A percentile compares a stretch with the other conserved stretches of the same genome.
phyloP scores from a whole-genome alignment of 805 yeast genomes.

The Metschnikowia koreensis region DNA sequence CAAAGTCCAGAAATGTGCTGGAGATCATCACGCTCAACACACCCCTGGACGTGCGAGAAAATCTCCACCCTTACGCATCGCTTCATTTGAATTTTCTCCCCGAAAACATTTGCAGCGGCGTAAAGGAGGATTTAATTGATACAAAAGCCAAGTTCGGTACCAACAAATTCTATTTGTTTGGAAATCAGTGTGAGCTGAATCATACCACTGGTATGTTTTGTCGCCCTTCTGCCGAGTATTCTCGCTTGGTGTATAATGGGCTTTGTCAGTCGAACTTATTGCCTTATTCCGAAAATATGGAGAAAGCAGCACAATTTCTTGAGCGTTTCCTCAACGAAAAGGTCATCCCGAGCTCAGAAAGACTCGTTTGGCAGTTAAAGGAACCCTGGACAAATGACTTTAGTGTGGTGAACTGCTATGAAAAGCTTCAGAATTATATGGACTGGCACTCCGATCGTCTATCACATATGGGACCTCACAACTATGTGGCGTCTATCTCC shows the following conservation, averaged over 20 bases:
- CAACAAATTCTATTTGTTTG: slow-evolving; percentile 59
- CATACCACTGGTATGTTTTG: slow-evolving; percentile 40
- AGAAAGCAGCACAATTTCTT: slow-evolving; percentile 38
- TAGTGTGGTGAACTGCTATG: slow-evolving; percentile 58
- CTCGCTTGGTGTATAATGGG: slow-evolving; percentile 45
- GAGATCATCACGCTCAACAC: slow-evolving; percentile 43
- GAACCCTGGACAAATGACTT: slow-evolving; percentile 51
- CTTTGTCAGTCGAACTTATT: slow-evolving; percentile 20
- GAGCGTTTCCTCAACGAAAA: slow-evolving; percentile 36
- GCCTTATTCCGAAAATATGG: slow-evolving; percentile 41
- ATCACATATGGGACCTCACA: slow-evolving; percentile 70
- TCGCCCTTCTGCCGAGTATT: slow-evolving; percentile 17
- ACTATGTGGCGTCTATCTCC: slow-evolving; percentile 63
- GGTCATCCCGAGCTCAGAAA: slow-evolving; percentile 30
- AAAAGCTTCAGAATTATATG: slow-evolving; percentile 47
- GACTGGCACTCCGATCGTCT: slow-evolving; percentile 79
- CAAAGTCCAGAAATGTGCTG: slow-evolving; percentile 9
- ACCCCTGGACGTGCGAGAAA: slow-evolving; percentile 48
- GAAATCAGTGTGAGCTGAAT: slow-evolving; percentile 57
- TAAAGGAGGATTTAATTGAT: slow-evolving; percentile 43
- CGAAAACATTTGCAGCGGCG: slow-evolving; percentile 41
- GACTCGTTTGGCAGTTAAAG: slow-evolving; percentile 37
- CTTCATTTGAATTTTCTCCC: slow-evolving; percentile 55
- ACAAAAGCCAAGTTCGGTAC: slow-evolving; percentile 40
- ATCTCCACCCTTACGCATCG: slow-evolving; percentile 49